Evolutionary conservation across 768 basidiomycete species (phyloP), one percentile per base, ranked within the genome.

Genomic region (Pholiota conissans): DNA sequence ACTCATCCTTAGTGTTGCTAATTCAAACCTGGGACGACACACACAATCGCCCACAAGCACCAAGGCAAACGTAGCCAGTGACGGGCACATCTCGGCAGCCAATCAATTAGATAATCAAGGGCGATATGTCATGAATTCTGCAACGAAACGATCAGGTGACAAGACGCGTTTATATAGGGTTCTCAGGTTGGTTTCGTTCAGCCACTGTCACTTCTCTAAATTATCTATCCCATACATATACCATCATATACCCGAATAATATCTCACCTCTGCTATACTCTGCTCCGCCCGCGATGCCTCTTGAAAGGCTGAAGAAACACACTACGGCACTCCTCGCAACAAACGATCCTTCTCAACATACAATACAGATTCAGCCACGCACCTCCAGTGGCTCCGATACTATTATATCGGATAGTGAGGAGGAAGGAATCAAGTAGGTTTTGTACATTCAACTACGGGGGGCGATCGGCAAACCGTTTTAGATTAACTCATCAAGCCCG

Each of bases 341-440:
- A 46, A 3, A 16, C 2, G 29, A 22, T 5, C 7, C 20, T 22
- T 14, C 24, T 22, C 22, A 20, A 24, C 42, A 46, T 32, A 26
- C 40, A 11, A 20, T 46, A 6, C 5, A 46, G 8, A 18, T 29
- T 22, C n/a, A 46, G 24, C 40, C 29, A 16, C 40, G 30, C 4
- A 45, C 27, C 16, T 32, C 28, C 40, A 46, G 42, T 29, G 42
- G 24, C n/a, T 46, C 52, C 5, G 53, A 54, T 20, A n/a, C n/a
- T n/a, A 24, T 81, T 42, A 68, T 79, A 34, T 75, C 77, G 10
- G 79, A 84, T 61, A 83, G 79, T 57, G 81, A 82, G 61, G 80
- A 83, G 52, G 80, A 82, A 64, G 69, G 73, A 42, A 54, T 66
- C 24, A 61, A 62, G 74, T 77, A 61, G 27, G 74, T 58, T 24